A percentile compares a stretch with the other conserved stretches of the same genome.
These are phyloP conservation scores for Coemansia nantahalensis DNA, from an alignment of 192 early-diverging fungal genomes.

Conservation along the genomic window DNA sequence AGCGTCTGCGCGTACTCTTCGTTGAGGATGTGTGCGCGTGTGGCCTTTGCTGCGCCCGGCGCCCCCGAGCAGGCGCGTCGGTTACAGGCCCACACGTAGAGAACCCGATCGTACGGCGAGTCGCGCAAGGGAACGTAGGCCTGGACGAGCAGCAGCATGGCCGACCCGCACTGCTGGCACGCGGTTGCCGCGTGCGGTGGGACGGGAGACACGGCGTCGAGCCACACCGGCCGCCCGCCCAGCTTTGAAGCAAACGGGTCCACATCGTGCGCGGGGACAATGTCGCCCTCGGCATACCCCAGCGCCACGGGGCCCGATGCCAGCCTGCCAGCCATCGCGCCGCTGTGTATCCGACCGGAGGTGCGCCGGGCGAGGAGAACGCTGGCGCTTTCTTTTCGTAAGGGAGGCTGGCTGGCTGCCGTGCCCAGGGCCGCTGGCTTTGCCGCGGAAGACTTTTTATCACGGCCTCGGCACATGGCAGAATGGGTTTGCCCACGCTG, in stretches of 20 bases:
- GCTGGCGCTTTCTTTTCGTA: too few relatives aligned
- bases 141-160: slow-evolving; percentile 71
- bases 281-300: slow-evolving; percentile 34
- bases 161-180: slow-evolving; percentile 60
- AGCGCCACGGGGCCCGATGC: slow-evolving; percentile 4
- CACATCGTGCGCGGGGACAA: slow-evolving; percentile 10
- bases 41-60: slow-evolving; percentile 56
- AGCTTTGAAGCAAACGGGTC: slow-evolving; percentile 32
- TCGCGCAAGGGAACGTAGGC: slow-evolving; percentile 69
- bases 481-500: too few relatives aligned
- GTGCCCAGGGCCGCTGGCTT: too few relatives aligned
- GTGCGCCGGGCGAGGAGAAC: too few relatives aligned
- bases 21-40: slow-evolving; percentile 65
- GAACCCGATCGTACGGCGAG: slow-evolving; percentile 67
- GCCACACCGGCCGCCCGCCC: slow-evolving; percentile 38
- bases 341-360: too few relatives aligned
- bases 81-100: slow-evolving; percentile 84
- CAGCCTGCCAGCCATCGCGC: too few relatives aligned
- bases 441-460: too few relatives aligned
- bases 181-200: slow-evolving; percentile 6
- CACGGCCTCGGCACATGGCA: too few relatives aligned
- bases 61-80: slow-evolving; percentile 68
- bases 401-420: too few relatives aligned
- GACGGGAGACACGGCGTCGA: slow-evolving; percentile 24
- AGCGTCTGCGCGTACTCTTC: slow-evolving; percentile 59